Evolutionary conservation across 257 asterid species (phyloP).

Genomic region (Solanum peruvianum): DNA sequence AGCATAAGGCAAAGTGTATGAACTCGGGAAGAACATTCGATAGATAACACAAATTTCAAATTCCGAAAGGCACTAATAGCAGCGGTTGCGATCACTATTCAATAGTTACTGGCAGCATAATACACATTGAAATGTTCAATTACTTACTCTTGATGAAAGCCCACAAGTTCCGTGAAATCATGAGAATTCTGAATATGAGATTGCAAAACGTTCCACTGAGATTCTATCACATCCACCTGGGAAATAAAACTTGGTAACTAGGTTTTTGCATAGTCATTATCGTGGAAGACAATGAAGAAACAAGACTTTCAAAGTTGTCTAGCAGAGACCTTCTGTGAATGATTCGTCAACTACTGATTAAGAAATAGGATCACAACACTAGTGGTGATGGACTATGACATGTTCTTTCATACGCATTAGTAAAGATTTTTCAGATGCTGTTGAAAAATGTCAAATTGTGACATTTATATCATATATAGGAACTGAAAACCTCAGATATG

Average conservation of each 20-base stretch:
- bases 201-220: slow-evolving; percentile 97
- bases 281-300: slow-evolving; percentile 1
- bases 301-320: neutral
- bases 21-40: neutral
- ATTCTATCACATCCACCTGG: slow-evolving; percentile 98
- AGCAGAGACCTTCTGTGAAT: neutral
- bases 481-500: neutral
- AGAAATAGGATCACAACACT: neutral
- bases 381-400: neutral
- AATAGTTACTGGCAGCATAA: neutral
- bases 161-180: slow-evolving; percentile 87
- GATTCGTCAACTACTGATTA: neutral
- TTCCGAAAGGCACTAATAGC: neutral
- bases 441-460: neutral
- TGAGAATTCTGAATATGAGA: slow-evolving; percentile 79
- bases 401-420: neutral
- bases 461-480: neutral
- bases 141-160: slow-evolving; percentile 96
- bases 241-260: slow-evolving; percentile 6
- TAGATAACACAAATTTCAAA: neutral
- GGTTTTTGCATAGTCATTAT: neutral
- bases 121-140: neutral
- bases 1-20: neutral
- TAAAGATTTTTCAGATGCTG: neutral
- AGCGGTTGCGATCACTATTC: neutral